Conservation (phyloP, 495 filamentous ascomycete species). For the Lentithecium fluviatile region DNA sequence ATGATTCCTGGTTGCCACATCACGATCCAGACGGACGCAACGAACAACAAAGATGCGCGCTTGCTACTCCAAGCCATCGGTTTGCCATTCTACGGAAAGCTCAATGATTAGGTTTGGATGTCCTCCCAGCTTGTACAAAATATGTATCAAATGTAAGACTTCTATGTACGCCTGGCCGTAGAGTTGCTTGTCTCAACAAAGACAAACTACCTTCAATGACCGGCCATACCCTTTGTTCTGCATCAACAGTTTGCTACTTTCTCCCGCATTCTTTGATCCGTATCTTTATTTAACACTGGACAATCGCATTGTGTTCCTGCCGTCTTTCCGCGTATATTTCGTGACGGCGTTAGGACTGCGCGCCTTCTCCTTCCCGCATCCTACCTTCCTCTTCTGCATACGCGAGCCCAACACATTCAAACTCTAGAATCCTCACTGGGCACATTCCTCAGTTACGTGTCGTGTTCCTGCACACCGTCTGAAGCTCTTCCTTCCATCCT, state of each 20-base stretch:
- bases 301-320: neutral
- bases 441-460: too few species aligned
- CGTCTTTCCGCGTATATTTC: too few species aligned
- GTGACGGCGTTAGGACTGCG: too few species aligned
- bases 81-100: slow-evolving; percentile 77
- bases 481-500: too few species aligned
- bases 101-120: slow-evolving; percentile 24
- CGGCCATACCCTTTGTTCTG: neutral
- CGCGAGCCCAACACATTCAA: too few species aligned
- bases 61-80: slow-evolving; percentile 79
- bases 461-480: too few species aligned
- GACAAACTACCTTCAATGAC: neutral
- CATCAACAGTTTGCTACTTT: neutral
- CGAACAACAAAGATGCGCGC: slow-evolving; percentile 85
- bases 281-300: neutral
- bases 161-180: neutral
- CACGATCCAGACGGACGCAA: slow-evolving; percentile 82
- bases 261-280: neutral
- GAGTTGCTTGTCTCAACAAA: neutral
- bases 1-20: slow-evolving; percentile 93
- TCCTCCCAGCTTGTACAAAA: too few species aligned
- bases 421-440: too few species aligned
- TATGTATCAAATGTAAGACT: neutral
- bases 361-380: neutral
- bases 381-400: too few species aligned